Evolutionary conservation across 164 flowering plant genomes (phyloP).

Genomic region (Vitis rotundifolia): DNA sequence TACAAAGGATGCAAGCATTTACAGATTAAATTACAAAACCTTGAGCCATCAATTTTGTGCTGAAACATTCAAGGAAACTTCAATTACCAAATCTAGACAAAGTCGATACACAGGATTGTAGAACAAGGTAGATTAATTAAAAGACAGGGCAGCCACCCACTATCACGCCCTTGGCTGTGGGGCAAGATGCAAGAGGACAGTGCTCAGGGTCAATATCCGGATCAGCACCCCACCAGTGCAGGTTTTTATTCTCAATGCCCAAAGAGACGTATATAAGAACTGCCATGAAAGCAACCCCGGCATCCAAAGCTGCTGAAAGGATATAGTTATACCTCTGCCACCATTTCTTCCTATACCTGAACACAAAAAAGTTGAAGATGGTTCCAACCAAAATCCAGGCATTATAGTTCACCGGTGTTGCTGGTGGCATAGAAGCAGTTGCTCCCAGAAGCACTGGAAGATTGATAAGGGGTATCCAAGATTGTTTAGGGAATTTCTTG

Average conservation of each 20-base stretch:
- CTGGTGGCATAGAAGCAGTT: slow-evolving; percentile 26
- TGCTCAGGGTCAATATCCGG: background rate
- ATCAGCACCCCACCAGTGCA: slow-evolving; percentile 13
- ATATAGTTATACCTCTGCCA: slow-evolving; percentile 12
- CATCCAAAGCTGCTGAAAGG: slow-evolving; percentile 7
- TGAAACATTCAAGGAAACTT: too few species aligned
- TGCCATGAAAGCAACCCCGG: slow-evolving; percentile 13
- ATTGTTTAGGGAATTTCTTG: slow-evolving; percentile 22
- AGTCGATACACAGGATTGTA: too few species aligned
- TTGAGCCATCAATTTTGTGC: too few species aligned
- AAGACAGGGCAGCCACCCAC: slow-evolving; percentile 8
- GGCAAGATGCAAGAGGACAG: slow-evolving; percentile 12
- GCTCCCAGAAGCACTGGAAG: slow-evolving; percentile 32
- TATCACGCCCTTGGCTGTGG: slow-evolving; percentile 5
- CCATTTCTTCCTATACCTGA: slow-evolving; percentile 9
- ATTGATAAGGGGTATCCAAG: slow-evolving; percentile 23
- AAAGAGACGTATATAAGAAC: slow-evolving; percentile 3
- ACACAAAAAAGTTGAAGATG: slow-evolving; percentile 15
- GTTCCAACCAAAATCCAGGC: slow-evolving; percentile 24
- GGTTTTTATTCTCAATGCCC: background rate
- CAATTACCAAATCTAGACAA: too few species aligned
- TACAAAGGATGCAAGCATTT: too few species aligned
- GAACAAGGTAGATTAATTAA: too few species aligned
- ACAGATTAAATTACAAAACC: too few species aligned
- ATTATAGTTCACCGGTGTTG: slow-evolving; percentile 32